Percentiles rank a stretch among this genome's conserved stretches.
Conservation (phyloP, 2,329 filamentous ascomycete genomes). For the Penicillium sp. region DNA sequence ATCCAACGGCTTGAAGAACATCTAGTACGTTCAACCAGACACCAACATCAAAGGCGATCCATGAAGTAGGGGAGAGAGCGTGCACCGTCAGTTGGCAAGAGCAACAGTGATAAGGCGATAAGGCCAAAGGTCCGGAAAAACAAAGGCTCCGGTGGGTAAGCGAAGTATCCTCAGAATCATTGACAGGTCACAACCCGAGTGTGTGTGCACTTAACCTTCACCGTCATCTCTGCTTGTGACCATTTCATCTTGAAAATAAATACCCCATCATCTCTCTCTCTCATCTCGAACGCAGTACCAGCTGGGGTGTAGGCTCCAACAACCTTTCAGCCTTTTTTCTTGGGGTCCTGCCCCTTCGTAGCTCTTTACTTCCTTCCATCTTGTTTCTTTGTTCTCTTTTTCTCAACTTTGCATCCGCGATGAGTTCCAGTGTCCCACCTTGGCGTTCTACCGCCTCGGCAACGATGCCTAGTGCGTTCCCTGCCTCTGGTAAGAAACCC, state of each 20-base stretch:
- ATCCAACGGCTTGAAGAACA: conserved; percentile 95
- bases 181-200: background rate
- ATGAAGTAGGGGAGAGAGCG: background rate
- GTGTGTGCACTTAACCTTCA: conserved; percentile 2
- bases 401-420: conserved; percentile 24
- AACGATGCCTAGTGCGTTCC: conserved; percentile 29
- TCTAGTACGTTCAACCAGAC: conserved; percentile 57
- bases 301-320: conserved; percentile 5
- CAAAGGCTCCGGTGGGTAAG: conserved; percentile 8
- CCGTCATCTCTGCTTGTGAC: background rate
- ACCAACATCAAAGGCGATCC: conserved; percentile 13
- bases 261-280: background rate
- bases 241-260: conserved; percentile 3
- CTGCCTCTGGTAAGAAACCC: conserved; percentile 32
- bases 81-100: background rate
- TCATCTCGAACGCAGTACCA: conserved; percentile 2
- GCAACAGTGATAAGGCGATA: conserved; percentile 18
- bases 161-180: conserved; percentile 6
- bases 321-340: conserved; percentile 1
- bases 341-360: conserved; percentile 15
- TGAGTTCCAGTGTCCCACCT: conserved; percentile 41
- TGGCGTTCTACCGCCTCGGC: conserved; percentile 37
- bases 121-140: conserved; percentile 8
- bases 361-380: conserved; percentile 12
- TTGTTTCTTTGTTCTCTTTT: conserved; percentile 15